Conservation (phyloP, 176 grass and related monocot species). For the Carex myosuroides region DNA sequence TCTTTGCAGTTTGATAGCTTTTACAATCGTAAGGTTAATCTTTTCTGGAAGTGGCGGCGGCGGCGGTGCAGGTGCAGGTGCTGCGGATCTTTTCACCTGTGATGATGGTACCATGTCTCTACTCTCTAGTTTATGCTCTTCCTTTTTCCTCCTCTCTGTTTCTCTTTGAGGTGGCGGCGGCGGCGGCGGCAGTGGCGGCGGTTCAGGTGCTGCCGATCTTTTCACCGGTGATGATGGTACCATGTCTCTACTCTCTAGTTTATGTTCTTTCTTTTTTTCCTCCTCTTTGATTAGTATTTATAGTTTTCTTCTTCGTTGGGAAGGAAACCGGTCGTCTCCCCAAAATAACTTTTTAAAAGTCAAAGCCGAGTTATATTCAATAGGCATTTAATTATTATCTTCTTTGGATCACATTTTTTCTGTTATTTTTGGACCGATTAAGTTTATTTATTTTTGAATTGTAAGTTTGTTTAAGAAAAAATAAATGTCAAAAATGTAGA, state of each 20-base stretch:
- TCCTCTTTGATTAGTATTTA: neutral
- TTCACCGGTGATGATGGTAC: neutral
- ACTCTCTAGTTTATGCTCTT: no score
- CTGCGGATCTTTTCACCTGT: no score
- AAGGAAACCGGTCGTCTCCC: neutral
- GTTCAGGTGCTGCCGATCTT: neutral
- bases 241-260: neutral
- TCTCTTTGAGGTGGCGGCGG: neutral
- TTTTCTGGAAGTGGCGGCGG: neutral
- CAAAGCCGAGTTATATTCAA: neutral
- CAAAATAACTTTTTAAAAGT: conserved; percentile 4
- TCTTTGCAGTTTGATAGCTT: conserved; percentile 12
- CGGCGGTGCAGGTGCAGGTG: no score
- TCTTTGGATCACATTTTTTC: no score
- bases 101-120: no score
- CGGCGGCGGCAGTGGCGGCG: neutral
- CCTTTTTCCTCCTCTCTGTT: no score
- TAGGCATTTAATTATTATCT: neutral
- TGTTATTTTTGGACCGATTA: no score
- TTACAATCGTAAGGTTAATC: neutral
- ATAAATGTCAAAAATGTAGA: no score
- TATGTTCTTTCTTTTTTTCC: neutral
- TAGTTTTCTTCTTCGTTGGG: neutral
- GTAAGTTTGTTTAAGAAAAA: no score
- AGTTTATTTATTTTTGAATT: no score